A percentile compares a stretch with the other conserved stretches of the same genome.
These are phyloP conservation scores for Collybiopsis confluens DNA, from an alignment of 768 basidiomycete genomes.

Conservation along the genomic window DNA sequence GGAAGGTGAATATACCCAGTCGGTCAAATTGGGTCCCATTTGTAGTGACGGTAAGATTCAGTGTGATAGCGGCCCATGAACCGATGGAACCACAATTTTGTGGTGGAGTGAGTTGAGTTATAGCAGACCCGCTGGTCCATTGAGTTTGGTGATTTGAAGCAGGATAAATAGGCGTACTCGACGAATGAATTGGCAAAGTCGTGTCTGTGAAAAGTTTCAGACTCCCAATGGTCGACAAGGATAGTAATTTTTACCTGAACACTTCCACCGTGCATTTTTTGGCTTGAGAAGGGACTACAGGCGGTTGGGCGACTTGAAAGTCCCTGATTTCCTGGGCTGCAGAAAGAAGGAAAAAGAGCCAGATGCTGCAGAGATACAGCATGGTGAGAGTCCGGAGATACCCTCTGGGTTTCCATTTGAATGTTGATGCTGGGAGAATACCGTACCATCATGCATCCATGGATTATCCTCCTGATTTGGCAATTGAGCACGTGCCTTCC, in stretches of 20 bases:
- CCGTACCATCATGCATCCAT: no score
- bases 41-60: constrained; percentile 75
- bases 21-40: constrained; percentile 79
- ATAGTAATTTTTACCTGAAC: constrained; percentile 53
- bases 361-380: neutral
- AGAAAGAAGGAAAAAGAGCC: neutral
- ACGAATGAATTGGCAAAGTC: constrained; percentile 74
- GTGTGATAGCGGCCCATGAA: constrained; percentile 69
- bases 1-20: constrained; percentile 68
- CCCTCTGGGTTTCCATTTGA: no score
- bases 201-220: constrained; percentile 36
- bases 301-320: constrained; percentile 75
- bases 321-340: neutral
- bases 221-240: neutral
- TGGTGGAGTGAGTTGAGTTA: constrained; percentile 62
- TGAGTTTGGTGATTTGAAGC: neutral
- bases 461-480: no score
- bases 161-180: constrained; percentile 32
- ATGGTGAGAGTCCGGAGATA: neutral
- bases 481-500: no score
- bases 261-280: constrained; percentile 64
- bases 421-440: no score
- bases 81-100: constrained; percentile 66
- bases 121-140: constrained; percentile 44
- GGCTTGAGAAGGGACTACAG: constrained; percentile 55